Evolutionary conservation across 805 yeast genomes (phyloP).

Genomic region (Saitoella complicata): DNA sequence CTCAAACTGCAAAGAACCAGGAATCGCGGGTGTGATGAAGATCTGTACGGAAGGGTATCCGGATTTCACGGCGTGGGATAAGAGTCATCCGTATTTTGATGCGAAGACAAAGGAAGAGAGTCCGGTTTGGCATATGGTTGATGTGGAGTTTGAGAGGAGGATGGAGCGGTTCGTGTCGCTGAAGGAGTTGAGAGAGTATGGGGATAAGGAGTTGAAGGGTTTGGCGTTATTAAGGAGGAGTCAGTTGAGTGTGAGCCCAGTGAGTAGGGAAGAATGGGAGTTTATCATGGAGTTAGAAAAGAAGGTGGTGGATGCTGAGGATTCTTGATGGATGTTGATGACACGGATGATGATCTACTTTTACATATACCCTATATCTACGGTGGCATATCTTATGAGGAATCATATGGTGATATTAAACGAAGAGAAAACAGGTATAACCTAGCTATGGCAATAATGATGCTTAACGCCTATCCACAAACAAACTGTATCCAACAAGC

Average conservation of each 20-base stretch:
- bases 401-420: too few relatives aligned
- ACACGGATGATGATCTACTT: too few relatives aligned
- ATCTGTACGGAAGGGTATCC: conserved; percentile 20
- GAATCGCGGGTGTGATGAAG: conserved; percentile 33
- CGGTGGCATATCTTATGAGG: too few relatives aligned
- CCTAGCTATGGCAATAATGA: too few relatives aligned
- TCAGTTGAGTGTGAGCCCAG: conserved; percentile 37
- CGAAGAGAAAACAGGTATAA: too few relatives aligned
- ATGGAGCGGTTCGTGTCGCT: conserved; percentile 29
- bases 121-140: conserved; percentile 46
- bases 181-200: conserved; percentile 23
- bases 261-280: conserved; percentile 28
- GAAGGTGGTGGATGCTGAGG: conserved; percentile 11
- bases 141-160: conserved; percentile 29
- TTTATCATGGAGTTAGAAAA: conserved; percentile 25
- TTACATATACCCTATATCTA: too few relatives aligned
- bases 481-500: too few relatives aligned
- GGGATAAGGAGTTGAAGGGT: conserved; percentile 19
- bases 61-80: conserved; percentile 26
- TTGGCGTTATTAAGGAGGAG: conserved; percentile 34
- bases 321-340: too few relatives aligned
- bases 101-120: conserved; percentile 26
- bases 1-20: conserved; percentile 39
- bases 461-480: too few relatives aligned
- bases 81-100: conserved; percentile 32